Evolutionary conservation across 441 rosid genomes (phyloP), one percentile per base, ranked within the genome.

Genomic region (Arabidopsis hybrid): DNA sequence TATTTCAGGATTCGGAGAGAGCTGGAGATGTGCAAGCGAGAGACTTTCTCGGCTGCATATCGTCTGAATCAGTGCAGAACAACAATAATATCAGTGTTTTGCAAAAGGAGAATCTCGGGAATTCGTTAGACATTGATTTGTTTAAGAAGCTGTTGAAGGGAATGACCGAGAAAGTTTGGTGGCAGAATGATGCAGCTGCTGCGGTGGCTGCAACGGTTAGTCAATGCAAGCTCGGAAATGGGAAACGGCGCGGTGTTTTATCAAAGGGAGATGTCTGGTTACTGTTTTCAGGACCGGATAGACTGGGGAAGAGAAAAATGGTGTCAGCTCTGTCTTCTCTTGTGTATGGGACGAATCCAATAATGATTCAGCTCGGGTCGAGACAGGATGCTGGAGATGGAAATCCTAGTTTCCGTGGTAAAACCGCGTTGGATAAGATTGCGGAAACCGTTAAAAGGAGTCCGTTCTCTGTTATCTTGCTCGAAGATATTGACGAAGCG

Each of bases 181-280:
- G 99, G 99, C 99, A 95, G 82, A 81, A 65, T 13, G 98, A 95
- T 39, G 97, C 98, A 53, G 92, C 98, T 3, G 83, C 95, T 39
- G 88, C 93, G 0, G 84, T 95, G 56, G 95, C 98, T 32, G 80
- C 89, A 7, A 85, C 89, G 0, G 91, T 91, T 79, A 85, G 89
- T 8, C 88, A 84, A 57, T 87, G 95, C 83, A 92, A 84, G 82
- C 70, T 83, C 16, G 99, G 97, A 13, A 85, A 77, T 18, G 86
- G 94, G 51, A 95, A 86, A 79, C 67, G 78, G 64, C 87, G 86
- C 1, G 85, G 86, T 16, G 68, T 70, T 13, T 78, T 82, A 52
- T 78, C 95, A 8, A 89, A 83, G 75, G 93, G 97, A 18, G 97
- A 92, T 61, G 81, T 74, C n/a, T 95, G 99, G 99, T 75, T 95